phyloP scores from a whole-genome alignment of 2,329 filamentous ascomycete species.

The Calcarisporium arbuscula region DNA sequence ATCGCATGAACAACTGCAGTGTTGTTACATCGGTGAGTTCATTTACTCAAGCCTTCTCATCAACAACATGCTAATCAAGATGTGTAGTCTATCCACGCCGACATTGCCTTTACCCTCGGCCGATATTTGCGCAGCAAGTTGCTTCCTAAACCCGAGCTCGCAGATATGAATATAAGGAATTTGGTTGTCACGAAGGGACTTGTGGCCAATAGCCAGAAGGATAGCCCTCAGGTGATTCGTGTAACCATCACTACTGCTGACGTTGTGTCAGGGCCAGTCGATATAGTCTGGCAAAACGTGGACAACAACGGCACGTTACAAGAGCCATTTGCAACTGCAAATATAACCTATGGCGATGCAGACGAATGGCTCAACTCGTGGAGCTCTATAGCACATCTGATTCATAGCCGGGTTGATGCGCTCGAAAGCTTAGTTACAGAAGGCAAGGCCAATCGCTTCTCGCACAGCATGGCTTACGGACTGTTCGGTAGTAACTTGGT shows the following conservation, averaged over 20 bases:
- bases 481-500: constrained; percentile 45
- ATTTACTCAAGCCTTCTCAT: too few relatives aligned
- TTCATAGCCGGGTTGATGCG: constrained; percentile 54
- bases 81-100: constrained; percentile 35
- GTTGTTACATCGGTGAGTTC: constrained; percentile 39
- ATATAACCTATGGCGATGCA: constrained; percentile 40
- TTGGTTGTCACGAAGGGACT: constrained; percentile 59
- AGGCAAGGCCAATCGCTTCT: constrained; percentile 9
- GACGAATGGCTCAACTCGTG: constrained; percentile 48
- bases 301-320: constrained; percentile 4
- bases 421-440: constrained; percentile 28
- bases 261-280: constrained; percentile 35
- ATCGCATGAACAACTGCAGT: constrained; percentile 34
- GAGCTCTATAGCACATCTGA: constrained; percentile 54
- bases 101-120: constrained; percentile 57
- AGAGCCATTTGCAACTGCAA: constrained; percentile 12
- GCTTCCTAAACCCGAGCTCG: constrained; percentile 46
- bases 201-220: constrained; percentile 18
- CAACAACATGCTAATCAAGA: too few relatives aligned
- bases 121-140: constrained; percentile 59
- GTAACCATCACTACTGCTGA: constrained; percentile 30
- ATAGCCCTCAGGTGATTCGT: constrained; percentile 23
- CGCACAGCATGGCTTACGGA: constrained; percentile 49
- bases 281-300: constrained; percentile 26
- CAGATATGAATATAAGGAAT: constrained; percentile 57